These are phyloP conservation scores for Suhomyces taliae DNA, from an alignment of 1,139 yeast species.

Conservation along the genomic window DNA sequence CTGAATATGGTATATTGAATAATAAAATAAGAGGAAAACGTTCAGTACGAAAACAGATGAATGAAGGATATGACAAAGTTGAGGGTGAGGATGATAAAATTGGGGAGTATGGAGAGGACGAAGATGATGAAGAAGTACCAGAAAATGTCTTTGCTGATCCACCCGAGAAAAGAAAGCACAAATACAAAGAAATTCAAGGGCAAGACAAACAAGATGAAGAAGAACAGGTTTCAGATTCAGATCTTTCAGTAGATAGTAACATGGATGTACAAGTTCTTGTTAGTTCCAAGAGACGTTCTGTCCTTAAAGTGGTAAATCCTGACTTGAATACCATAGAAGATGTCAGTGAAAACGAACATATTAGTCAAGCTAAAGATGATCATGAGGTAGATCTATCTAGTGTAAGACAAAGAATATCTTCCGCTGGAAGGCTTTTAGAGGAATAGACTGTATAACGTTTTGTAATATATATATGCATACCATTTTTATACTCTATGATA, in stretches of 20 bases:
- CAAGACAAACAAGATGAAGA: conserved; percentile 20
- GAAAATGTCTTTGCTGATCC: conserved; percentile 8
- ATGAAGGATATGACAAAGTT: conserved; percentile 10
- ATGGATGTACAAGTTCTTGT: conserved; percentile 75
- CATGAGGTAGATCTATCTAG: conserved; percentile 4
- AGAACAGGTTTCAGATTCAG: conserved; percentile 28
- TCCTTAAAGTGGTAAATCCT: conserved; percentile 66
- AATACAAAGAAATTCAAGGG: conserved; percentile 5
- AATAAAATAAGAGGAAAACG: conserved; percentile 11
- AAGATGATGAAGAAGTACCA: background rate
- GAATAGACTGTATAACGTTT: conserved; percentile 1
- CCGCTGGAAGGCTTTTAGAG: conserved; percentile 20
- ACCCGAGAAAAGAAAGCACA: conserved; percentile 1
- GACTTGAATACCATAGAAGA: conserved; percentile 30
- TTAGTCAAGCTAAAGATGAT: conserved; percentile 2
- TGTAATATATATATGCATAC: background rate
- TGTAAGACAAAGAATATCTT: conserved; percentile 33
- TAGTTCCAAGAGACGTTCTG: conserved; percentile 65
- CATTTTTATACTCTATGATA: too few relatives aligned
- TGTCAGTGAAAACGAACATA: conserved; percentile 12
- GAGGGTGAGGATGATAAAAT: conserved; percentile 9
- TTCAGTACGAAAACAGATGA: background rate
- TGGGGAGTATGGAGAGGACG: background rate
- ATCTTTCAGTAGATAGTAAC: conserved; percentile 37
- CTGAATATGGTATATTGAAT: conserved; percentile 9